A percentile compares a stretch with the other conserved stretches of the same genome.
Conservation (phyloP, 805 yeast species). For the Zygoascus biomembranicola region DNA sequence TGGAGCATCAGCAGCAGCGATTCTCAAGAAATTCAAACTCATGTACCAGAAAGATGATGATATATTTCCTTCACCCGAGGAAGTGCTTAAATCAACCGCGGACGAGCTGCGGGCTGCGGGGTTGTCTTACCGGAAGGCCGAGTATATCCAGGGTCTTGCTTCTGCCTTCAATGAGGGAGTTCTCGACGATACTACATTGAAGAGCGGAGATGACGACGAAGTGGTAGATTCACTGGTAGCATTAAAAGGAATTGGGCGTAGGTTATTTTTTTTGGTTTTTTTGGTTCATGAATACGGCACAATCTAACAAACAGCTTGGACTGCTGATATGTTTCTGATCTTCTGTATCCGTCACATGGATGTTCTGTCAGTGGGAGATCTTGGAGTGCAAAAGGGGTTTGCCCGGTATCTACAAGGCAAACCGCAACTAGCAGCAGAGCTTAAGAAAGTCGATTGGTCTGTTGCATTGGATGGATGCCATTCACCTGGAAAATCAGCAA, state of each 20-base stretch:
- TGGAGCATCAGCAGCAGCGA: conserved; percentile 71
- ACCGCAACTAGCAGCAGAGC: conserved; percentile 32
- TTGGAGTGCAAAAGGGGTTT: conserved; percentile 80
- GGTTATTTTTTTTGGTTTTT: neutral
- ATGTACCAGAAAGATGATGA: conserved; percentile 21
- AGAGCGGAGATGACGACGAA: conserved; percentile 23
- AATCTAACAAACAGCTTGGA: conserved; percentile 42
- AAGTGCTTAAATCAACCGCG: conserved; percentile 33
- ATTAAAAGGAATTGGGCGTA: conserved; percentile 28
- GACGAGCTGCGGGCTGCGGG: conserved; percentile 58
- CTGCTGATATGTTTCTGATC: conserved; percentile 77
- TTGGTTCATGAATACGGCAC: neutral
- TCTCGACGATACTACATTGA: conserved; percentile 23
- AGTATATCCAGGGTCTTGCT: conserved; percentile 59
- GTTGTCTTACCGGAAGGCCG: conserved; percentile 56
- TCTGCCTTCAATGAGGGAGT: conserved; percentile 20
- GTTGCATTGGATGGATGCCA: conserved; percentile 15
- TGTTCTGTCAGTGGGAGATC: conserved; percentile 68
- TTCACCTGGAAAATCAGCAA: conserved; percentile 27
- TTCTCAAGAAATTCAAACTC: conserved; percentile 39
- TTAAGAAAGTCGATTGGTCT: conserved; percentile 23
- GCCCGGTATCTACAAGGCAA: conserved; percentile 47
- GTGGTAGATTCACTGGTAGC: conserved; percentile 25
- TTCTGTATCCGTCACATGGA: conserved; percentile 62
- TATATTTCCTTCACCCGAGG: conserved; percentile 45